Evolutionary conservation across 768 basidiomycete species (phyloP), one percentile per base, ranked within the genome.

Genomic region (Krasilnikovozyma curviuscula): DNA sequence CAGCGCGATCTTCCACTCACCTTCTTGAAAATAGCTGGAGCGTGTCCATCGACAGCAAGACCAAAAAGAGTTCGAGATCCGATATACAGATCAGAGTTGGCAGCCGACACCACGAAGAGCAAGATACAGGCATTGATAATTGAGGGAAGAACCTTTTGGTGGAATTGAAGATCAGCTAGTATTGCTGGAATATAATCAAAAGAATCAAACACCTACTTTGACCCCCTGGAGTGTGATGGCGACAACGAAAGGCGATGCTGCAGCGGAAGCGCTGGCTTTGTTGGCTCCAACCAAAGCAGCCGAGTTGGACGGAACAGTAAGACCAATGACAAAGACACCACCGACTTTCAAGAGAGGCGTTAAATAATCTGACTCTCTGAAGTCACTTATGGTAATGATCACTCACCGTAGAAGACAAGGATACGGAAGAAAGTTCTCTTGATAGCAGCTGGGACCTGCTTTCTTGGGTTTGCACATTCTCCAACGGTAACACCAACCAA

Each of bases 381-480:
- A 14, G 8, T 23, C 39, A 3, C 39, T 18, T 18, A 19, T 7
- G 18, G 38, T 18, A 7, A 39, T 18, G 18, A 39, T 39, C 38
- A 18, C 9, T 7, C n/a, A 18, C 38, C 9, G n/a, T 23, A 39
- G 61, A 65, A 91, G 27, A 91, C 66, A 18, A 86, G 70, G 57
- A 95, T 86, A 55, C 86, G 72, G 53, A 75, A 49, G 41, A 49
- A 49, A 28, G 50, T 46, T 5, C 42, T 33, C 49, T 68, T 72
- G 58, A 83, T 81, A 0, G 80, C 79, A 55, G 70, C 70, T 3
- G 79, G 78, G 19, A 79, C 64, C 57, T 73, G 75, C 33, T 70
- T 70, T 55, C 59, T 69, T 4, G 86, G 86, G 65, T 89, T 89
- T 65, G 81, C 84, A 0, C 83, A 79, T 63, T 70, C 50, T 35